A percentile compares a stretch with the other conserved stretches of the same genome.
Conservation (phyloP, 2,329 filamentous ascomycete genomes). For the Pseudogymnoascus pannorum region DNA sequence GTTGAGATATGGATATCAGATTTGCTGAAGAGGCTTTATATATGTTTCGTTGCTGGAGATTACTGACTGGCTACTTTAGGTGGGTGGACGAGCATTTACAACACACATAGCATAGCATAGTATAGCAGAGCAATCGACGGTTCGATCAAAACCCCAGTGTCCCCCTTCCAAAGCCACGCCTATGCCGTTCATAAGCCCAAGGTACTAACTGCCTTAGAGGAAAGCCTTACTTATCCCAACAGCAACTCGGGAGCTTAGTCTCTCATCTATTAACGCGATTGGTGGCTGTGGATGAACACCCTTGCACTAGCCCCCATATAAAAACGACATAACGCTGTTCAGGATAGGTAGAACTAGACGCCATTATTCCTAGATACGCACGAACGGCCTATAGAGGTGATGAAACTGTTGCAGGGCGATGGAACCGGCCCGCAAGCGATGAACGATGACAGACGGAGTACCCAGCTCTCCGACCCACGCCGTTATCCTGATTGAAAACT, state of each 20-base stretch:
- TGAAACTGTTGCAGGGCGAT: background rate
- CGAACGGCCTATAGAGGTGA: background rate
- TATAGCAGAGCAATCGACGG: background rate
- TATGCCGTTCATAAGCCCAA: background rate
- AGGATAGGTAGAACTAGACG: background rate
- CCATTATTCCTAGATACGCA: background rate
- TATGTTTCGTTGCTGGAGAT: background rate
- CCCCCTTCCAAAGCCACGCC: background rate
- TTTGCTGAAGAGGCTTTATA: background rate
- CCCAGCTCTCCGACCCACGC: background rate
- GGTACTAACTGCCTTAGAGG: too few relatives aligned
- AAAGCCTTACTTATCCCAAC: background rate
- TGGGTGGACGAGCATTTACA: background rate
- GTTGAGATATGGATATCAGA: background rate
- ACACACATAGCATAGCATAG: background rate
- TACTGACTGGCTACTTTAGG: background rate
- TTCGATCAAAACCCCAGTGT: background rate
- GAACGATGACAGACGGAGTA: background rate
- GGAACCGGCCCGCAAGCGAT: background rate
- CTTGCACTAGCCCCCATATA: background rate
- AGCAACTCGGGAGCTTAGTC: background rate
- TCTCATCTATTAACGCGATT: background rate
- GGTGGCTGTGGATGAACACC: background rate
- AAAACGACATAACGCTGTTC: background rate
- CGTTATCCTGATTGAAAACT: background rate